A percentile compares a stretch with the other conserved stretches of the same genome.
Evolutionary conservation across 441 rosid genomes (phyloP).

Genomic region (Pelargonium fulgidum): DNA sequence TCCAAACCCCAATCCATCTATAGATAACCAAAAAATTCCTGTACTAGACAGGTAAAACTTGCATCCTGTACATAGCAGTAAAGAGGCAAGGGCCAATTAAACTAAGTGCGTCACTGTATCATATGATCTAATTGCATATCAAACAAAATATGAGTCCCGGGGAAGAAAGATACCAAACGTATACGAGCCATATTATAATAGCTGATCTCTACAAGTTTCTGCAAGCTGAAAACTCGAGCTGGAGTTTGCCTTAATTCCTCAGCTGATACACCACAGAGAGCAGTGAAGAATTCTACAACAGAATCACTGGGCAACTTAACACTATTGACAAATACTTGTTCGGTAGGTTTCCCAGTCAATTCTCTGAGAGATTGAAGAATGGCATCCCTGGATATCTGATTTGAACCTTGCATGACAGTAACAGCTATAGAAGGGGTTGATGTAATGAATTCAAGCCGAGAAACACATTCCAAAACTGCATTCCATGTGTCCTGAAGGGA

Average conservation of each 20-base stretch:
- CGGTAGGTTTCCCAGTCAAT: constrained; percentile 90
- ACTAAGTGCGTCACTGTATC: neutral
- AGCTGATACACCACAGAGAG: constrained; percentile 96
- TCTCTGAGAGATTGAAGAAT: constrained; percentile 88
- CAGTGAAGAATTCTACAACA: constrained; percentile 93
- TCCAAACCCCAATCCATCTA: too few relatives aligned
- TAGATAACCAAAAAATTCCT: too few relatives aligned
- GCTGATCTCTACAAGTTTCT: constrained; percentile 98
- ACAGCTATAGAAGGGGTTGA: constrained; percentile 90
- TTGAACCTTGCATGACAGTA: constrained; percentile 96
- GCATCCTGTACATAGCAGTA: constrained; percentile 8
- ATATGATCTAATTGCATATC: constrained; percentile 4
- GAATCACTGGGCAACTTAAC: constrained; percentile 91
- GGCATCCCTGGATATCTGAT: constrained; percentile 97
- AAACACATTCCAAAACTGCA: constrained; percentile 97
- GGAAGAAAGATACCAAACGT: constrained; percentile 65
- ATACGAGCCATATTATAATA: constrained; percentile 99
- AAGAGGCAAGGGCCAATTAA: constrained; percentile 17
- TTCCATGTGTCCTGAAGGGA: constrained; percentile 99
- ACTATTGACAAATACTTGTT: constrained; percentile 89
- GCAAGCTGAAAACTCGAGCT: constrained; percentile 98
- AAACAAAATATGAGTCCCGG: neutral
- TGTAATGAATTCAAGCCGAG: constrained; percentile 88
- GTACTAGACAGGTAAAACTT: neutral
- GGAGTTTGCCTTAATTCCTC: constrained; percentile 97